Percentiles rank a stretch among this genome's conserved stretches.
Evolutionary conservation across 768 basidiomycete species (phyloP).

Genomic region (Mycena epipterygia): DNA sequence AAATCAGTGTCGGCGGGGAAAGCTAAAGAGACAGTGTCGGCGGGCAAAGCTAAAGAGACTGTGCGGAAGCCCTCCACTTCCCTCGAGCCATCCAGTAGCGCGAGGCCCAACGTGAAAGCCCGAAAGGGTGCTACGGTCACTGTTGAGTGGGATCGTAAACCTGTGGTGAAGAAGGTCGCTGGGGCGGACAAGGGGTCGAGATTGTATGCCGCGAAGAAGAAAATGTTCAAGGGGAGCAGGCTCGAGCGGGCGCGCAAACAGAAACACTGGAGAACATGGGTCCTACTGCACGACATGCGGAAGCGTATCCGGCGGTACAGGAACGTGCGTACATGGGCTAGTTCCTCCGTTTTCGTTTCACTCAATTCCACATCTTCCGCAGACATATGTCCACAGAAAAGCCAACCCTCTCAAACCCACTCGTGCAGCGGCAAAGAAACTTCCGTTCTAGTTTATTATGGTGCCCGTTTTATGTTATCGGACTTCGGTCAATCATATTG

Average conservation of each 20-base stretch:
- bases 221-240: constrained; percentile 95
- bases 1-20: constrained; percentile 7
- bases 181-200: constrained; percentile 71
- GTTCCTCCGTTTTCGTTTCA: background rate
- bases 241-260: constrained; percentile 76
- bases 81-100: background rate
- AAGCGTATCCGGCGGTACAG: constrained; percentile 77
- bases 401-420: constrained; percentile 72
- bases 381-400: constrained; percentile 65
- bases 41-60: constrained; percentile 12
- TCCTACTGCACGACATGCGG: constrained; percentile 79
- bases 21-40: constrained; percentile 8
- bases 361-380: constrained; percentile 20
- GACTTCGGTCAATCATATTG: background rate
- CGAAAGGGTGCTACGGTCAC: constrained; percentile 14
- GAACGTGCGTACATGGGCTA: constrained; percentile 57
- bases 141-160: constrained; percentile 59
- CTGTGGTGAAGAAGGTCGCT: constrained; percentile 55
- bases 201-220: constrained; percentile 81
- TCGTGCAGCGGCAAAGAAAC: constrained; percentile 64
- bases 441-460: constrained; percentile 65
- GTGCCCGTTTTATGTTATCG: background rate
- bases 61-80: background rate
- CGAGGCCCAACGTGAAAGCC: constrained; percentile 3
- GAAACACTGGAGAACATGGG: constrained; percentile 60